Conservation (phyloP, 768 basidiomycete species). For the Suillus cothurnatus region DNA sequence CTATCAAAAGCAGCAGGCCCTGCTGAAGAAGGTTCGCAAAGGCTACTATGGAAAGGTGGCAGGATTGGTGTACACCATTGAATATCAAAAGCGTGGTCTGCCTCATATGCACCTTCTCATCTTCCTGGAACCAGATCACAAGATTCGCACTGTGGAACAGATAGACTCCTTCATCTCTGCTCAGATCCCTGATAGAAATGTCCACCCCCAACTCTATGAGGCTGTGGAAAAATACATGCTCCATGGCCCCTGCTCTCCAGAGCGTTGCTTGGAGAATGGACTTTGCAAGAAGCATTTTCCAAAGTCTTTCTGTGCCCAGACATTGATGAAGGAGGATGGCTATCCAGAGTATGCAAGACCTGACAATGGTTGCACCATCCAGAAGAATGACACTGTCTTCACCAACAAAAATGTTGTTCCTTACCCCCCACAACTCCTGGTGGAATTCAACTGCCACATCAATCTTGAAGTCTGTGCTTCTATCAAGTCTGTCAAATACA, state of each 20-base stretch:
- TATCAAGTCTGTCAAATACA: constrained; percentile 45
- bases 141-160: constrained; percentile 37
- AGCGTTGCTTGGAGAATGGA: constrained; percentile 43
- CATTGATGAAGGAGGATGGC: constrained; percentile 40
- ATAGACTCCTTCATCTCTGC: constrained; percentile 46
- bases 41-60: constrained; percentile 44
- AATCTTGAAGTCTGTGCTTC: constrained; percentile 47
- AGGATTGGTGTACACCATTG: constrained; percentile 52
- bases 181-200: constrained; percentile 42
- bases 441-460: constrained; percentile 53
- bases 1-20: constrained; percentile 38
- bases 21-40: constrained; percentile 40
- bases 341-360: constrained; percentile 42
- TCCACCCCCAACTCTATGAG: constrained; percentile 42
- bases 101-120: constrained; percentile 57
- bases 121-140: constrained; percentile 36
- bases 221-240: constrained; percentile 44
- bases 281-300: constrained; percentile 47
- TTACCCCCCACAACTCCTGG: constrained; percentile 39
- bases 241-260: constrained; percentile 44
- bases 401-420: constrained; percentile 48
- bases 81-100: constrained; percentile 60
- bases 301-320: constrained; percentile 37
- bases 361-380: constrained; percentile 35
- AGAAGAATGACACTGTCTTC: constrained; percentile 22